These are phyloP conservation scores for Anastatica hierochuntica DNA, from an alignment of 345 rosid species.

Conservation along the genomic window DNA sequence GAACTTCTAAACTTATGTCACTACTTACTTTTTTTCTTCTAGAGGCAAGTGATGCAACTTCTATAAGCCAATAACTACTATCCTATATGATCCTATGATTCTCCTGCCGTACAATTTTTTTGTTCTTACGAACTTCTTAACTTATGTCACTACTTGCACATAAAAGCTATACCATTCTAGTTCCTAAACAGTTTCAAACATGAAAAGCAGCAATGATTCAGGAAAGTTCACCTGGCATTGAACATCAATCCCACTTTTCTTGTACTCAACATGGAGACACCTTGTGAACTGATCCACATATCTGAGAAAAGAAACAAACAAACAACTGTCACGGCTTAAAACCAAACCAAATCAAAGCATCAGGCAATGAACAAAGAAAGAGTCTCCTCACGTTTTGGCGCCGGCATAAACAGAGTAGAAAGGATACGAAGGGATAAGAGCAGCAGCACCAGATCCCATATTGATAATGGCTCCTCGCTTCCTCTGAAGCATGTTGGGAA, in stretches of 20 bases:
- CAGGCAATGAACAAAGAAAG: too few species aligned
- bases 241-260: constrained; percentile 68
- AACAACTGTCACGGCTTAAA: constrained; percentile 7
- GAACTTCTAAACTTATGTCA: not conserved
- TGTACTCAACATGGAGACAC: constrained; percentile 86
- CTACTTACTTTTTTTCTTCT: not conserved
- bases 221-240: constrained; percentile 84
- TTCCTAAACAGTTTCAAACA: too few species aligned
- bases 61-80: not conserved
- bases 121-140: too few species aligned
- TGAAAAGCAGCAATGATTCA: too few species aligned
- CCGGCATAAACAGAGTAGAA: constrained; percentile 90
- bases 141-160: too few species aligned
- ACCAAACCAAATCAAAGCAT: not conserved
- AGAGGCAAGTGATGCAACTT: not conserved
- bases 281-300: constrained; percentile 89
- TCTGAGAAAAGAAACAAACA: constrained; percentile 30
- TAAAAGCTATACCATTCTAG: too few species aligned
- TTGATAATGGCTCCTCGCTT: constrained; percentile 88
- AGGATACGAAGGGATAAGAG: constrained; percentile 88
- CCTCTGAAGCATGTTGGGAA: constrained; percentile 72
- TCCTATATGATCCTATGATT: too few species aligned
- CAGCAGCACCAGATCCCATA: constrained; percentile 92
- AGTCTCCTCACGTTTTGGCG: constrained; percentile 72
- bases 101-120: too few species aligned